A percentile compares a stretch with the other conserved stretches of the same genome.
Conservation (phyloP, 2,329 filamentous ascomycete species). For the Alternaria panax region DNA sequence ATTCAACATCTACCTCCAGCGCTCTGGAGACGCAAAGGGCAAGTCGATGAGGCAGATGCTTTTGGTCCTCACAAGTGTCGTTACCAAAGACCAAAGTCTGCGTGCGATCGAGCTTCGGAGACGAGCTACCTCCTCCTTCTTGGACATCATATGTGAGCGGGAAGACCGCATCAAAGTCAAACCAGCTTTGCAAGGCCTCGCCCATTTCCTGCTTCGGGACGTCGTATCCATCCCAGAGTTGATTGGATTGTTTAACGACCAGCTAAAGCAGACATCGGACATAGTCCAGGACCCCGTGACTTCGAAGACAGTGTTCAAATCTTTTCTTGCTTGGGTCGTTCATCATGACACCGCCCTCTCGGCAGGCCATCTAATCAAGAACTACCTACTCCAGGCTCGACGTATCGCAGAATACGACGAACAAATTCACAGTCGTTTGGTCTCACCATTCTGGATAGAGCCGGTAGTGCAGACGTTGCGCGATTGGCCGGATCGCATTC, state of each 20-base stretch:
- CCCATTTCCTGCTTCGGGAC: constrained; percentile 69
- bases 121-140: constrained; percentile 51
- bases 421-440: neutral
- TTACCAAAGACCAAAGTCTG: constrained; percentile 39
- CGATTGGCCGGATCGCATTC: constrained; percentile 46
- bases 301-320: constrained; percentile 30
- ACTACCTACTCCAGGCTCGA: constrained; percentile 42
- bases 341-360: constrained; percentile 52
- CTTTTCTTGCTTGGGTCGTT: constrained; percentile 48
- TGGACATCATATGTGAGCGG: constrained; percentile 67
- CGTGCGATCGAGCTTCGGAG: constrained; percentile 36
- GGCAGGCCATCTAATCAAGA: constrained; percentile 49
- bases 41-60: constrained; percentile 59
- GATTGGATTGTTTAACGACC: constrained; percentile 50
- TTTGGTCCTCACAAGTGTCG: constrained; percentile 47
- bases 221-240: constrained; percentile 55
- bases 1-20: constrained; percentile 53
- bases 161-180: constrained; percentile 71
- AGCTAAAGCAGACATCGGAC: constrained; percentile 15
- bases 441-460: constrained; percentile 48
- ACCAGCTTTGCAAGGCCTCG: constrained; percentile 71
- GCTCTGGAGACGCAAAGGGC: constrained; percentile 53
- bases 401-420: constrained; percentile 20
- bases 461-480: constrained; percentile 46
- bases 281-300: constrained; percentile 3